These are phyloP conservation scores for Fusarium fujikuroi DNA, from an alignment of 2,329 filamentous ascomycete species.

Conservation along the genomic window DNA sequence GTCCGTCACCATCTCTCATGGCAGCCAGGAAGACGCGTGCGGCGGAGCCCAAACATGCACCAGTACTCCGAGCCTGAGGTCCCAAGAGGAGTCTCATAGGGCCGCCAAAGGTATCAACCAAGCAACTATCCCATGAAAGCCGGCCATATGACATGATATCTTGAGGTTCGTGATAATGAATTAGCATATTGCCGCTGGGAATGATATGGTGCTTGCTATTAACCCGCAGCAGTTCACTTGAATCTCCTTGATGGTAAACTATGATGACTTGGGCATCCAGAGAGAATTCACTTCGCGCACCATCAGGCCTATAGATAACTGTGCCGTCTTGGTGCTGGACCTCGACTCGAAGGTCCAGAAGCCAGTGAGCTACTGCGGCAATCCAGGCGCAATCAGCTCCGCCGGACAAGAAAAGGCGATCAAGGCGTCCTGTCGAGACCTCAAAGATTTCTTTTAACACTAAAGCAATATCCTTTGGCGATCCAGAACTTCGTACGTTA, in stretches of 20 bases:
- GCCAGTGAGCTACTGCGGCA: neutral
- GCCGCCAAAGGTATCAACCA: neutral
- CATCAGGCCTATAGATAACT: fast-evolving
- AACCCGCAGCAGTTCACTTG: fast-evolving
- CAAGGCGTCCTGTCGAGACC: fast-evolving
- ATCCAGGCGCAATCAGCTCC: neutral
- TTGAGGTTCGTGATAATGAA: fast-evolving
- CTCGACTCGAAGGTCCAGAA: neutral
- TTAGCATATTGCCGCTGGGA: fast-evolving
- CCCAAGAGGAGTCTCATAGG: neutral
- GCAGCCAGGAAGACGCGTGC: fast-evolving
- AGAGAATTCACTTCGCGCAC: fast-evolving
- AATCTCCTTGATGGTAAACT: fast-evolving
- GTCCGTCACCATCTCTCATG: fast-evolving
- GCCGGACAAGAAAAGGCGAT: fast-evolving
- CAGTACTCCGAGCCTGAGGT: fast-evolving
- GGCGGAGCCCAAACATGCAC: fast-evolving
- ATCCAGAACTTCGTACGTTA: fast-evolving
- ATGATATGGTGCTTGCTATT: fast-evolving
- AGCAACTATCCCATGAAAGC: fast-evolving
- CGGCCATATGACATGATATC: fast-evolving
- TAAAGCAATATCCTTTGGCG: fast-evolving
- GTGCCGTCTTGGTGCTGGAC: fast-evolving
- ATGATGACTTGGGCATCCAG: fast-evolving
- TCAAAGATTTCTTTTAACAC: fast-evolving